phyloP scores from a whole-genome alignment of 1,139 yeast species.

The Trichomonascaceae sp. region DNA sequence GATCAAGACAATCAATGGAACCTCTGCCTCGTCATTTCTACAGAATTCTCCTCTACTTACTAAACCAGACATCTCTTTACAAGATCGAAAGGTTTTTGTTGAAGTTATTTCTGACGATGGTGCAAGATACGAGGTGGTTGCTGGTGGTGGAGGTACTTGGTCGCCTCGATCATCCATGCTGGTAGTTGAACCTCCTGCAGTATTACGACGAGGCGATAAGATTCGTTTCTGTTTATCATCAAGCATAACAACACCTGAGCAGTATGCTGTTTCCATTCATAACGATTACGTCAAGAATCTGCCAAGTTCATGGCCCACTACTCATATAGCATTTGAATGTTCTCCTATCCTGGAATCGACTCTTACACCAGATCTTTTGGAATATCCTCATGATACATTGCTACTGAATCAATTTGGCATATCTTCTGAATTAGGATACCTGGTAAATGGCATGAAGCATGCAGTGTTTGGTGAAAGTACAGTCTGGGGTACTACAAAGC shows the following conservation, averaged over 20 bases:
- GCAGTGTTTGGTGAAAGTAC: constrained; percentile 27
- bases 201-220: constrained; percentile 40
- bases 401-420: constrained; percentile 25
- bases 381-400: constrained; percentile 14
- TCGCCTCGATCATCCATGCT: constrained; percentile 55
- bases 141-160: constrained; percentile 62
- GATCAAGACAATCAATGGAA: constrained; percentile 43
- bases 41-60: constrained; percentile 41
- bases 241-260: constrained; percentile 13
- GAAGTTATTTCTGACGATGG: constrained; percentile 11
- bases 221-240: constrained; percentile 42
- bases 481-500: background rate
- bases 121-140: constrained; percentile 40
- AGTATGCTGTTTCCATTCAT: constrained; percentile 13
- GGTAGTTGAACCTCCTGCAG: constrained; percentile 53
- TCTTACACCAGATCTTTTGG: constrained; percentile 11
- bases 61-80: constrained; percentile 34
- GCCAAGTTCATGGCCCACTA: constrained; percentile 7
- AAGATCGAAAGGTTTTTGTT: constrained; percentile 33
- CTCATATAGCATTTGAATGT: constrained; percentile 20
- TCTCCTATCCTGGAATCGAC: constrained; percentile 21
- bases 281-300: constrained; percentile 6
- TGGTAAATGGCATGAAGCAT: constrained; percentile 29
- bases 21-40: constrained; percentile 48
- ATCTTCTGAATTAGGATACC: constrained; percentile 32